Percentiles rank a stretch among this genome's conserved stretches.
phyloP scores from a whole-genome alignment of 495 filamentous ascomycete genomes.

The Penicillium paradoxum region DNA sequence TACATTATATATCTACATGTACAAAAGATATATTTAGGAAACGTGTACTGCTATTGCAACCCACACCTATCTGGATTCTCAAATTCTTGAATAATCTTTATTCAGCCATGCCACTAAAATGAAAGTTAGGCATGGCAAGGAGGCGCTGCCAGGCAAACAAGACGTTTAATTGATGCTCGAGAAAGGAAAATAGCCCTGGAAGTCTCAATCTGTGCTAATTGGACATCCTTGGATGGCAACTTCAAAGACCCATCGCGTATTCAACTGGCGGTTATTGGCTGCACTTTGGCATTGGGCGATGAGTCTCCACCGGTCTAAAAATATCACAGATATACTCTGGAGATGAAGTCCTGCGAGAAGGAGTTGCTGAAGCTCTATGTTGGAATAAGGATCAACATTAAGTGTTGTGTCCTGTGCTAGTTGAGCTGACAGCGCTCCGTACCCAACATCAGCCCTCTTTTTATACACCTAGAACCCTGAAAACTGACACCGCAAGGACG shows the following conservation, averaged over 20 bases:
- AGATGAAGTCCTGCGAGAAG: no score
- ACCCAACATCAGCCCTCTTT: no score
- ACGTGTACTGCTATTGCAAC: background rate
- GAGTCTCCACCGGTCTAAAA: background rate
- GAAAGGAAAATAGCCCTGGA: no score
- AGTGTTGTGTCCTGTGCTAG: no score
- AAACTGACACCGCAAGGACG: no score
- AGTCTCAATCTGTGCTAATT: background rate
- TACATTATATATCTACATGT: background rate
- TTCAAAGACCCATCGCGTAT: background rate
- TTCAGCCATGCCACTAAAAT: background rate
- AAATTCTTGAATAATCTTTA: background rate
- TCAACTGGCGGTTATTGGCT: background rate
- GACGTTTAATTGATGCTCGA: no score
- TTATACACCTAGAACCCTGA: no score
- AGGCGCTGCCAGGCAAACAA: background rate
- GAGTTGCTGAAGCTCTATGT: no score
- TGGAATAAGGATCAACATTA: no score
- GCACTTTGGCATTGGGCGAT: background rate
- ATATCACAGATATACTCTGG: background rate
- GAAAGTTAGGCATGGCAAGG: background rate
- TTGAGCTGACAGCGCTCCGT: no score
- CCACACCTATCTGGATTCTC: background rate
- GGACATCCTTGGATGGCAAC: background rate
- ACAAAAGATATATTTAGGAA: no score